Conservation (phyloP, 2,329 filamentous ascomycete genomes). For the Neofusicoccum laricinum region DNA sequence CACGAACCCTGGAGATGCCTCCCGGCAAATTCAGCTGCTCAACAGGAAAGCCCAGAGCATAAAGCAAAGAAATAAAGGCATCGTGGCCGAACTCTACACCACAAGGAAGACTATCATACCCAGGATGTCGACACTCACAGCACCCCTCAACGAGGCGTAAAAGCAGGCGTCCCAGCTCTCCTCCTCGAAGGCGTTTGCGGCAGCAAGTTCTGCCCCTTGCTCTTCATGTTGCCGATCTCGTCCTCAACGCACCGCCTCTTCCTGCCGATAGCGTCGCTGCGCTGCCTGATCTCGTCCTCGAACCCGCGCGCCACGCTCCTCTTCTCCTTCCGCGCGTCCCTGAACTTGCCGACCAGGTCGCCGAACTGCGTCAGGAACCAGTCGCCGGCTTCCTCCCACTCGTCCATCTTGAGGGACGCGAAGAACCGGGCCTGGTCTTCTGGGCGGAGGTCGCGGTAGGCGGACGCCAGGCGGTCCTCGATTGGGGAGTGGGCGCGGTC, state of each 20-base stretch:
- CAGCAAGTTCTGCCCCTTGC: constrained; percentile 53
- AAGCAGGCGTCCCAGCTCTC: background rate
- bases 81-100: background rate
- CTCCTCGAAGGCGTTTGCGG: constrained; percentile 38
- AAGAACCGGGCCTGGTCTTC: constrained; percentile 51
- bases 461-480: constrained; percentile 13
- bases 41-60: background rate
- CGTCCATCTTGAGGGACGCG: constrained; percentile 47
- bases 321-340: constrained; percentile 51
- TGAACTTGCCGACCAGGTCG: constrained; percentile 50
- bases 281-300: constrained; percentile 53
- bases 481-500: constrained; percentile 19
- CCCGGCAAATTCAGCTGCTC: background rate
- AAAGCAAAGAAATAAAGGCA: background rate
- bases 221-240: constrained; percentile 54
- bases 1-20: background rate
- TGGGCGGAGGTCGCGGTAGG: constrained; percentile 24
- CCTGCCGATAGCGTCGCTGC: constrained; percentile 51
- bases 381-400: constrained; percentile 63
- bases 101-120: too few species aligned
- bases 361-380: constrained; percentile 58
- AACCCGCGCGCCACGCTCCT: constrained; percentile 52
- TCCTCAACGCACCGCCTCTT: constrained; percentile 48
- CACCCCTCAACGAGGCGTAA: background rate
- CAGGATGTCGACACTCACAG: background rate